Conservation (phyloP, 176 grass and related monocot genomes). For the Sorghum bicolor region Sorghum_bicolor_NCBIv3 NC_012878.2:41260001-41260500, state of each 20-base stretch:
- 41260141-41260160: slow-evolving; percentile 7
- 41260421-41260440: slow-evolving; percentile 88
- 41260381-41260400: slow-evolving; percentile 84
- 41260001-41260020: slow-evolving; percentile 49
- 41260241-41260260: slow-evolving; percentile 79
- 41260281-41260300: slow-evolving; percentile 89
- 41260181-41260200: slow-evolving; percentile 49
- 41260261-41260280: slow-evolving; percentile 73
- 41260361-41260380: slow-evolving; percentile 61
- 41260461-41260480: slow-evolving; percentile 80
- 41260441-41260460: slow-evolving; percentile 91
- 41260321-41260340: slow-evolving; percentile 83
- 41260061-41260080: slow-evolving; percentile 80
- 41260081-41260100: slow-evolving; percentile 70
- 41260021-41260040: slow-evolving; percentile 60
- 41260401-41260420: slow-evolving; percentile 74
- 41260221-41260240: slow-evolving; percentile 63
- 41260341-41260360: slow-evolving; percentile 73
- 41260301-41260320: slow-evolving; percentile 84
- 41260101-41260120: neutral
- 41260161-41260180: slow-evolving; percentile 8
- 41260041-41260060: slow-evolving; percentile 76
- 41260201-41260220: slow-evolving; percentile 69
- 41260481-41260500: slow-evolving; percentile 81
- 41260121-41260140: neutral